These are phyloP conservation scores for Pseudocercospora fijiensis DNA, from an alignment of 2,329 filamentous ascomycete genomes.

Conservation along the genomic window DNA sequence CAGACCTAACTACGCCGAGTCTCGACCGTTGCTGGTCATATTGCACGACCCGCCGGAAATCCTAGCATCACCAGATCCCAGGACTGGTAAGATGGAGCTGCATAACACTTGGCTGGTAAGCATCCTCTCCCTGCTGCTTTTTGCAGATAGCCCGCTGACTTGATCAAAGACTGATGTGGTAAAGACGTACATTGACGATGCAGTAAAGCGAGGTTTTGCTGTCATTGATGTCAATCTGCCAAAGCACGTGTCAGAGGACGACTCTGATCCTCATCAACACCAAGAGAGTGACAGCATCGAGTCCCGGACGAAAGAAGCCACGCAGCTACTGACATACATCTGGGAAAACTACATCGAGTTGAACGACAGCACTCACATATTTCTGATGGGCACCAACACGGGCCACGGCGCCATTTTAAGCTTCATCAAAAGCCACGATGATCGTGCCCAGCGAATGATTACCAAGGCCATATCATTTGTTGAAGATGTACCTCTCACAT, in stretches of 20 bases:
- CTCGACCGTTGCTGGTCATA: constrained; percentile 73
- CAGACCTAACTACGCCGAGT: constrained; percentile 63
- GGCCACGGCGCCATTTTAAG: constrained; percentile 82
- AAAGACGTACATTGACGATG: constrained; percentile 81
- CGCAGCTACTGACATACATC: constrained; percentile 77
- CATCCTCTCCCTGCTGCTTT: constrained; percentile 36
- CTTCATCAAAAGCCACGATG: constrained; percentile 68
- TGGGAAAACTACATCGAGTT: constrained; percentile 98
- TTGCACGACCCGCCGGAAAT: constrained; percentile 69
- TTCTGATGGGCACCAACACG: constrained; percentile 85
- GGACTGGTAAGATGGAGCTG: constrained; percentile 68
- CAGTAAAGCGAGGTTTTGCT: constrained; percentile 70
- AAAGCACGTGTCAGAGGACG: constrained; percentile 65
- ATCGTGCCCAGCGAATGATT: constrained; percentile 64
- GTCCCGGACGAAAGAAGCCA: constrained; percentile 48
- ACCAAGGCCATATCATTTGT: constrained; percentile 79
- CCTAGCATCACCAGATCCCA: constrained; percentile 44
- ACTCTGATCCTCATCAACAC: constrained; percentile 38
- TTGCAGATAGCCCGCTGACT: constrained; percentile 44
- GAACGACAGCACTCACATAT: constrained; percentile 67
- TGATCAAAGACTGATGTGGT: constrained; percentile 71
- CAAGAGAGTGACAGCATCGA: constrained; percentile 51
- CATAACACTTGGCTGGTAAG: constrained; percentile 88
- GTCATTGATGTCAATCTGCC: constrained; percentile 93
- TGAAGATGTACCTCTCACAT: constrained; percentile 68